Base-by-base conservation (phyloP, 2,329 filamentous ascomycete species). In the Hypoxylon sp. region DNA sequence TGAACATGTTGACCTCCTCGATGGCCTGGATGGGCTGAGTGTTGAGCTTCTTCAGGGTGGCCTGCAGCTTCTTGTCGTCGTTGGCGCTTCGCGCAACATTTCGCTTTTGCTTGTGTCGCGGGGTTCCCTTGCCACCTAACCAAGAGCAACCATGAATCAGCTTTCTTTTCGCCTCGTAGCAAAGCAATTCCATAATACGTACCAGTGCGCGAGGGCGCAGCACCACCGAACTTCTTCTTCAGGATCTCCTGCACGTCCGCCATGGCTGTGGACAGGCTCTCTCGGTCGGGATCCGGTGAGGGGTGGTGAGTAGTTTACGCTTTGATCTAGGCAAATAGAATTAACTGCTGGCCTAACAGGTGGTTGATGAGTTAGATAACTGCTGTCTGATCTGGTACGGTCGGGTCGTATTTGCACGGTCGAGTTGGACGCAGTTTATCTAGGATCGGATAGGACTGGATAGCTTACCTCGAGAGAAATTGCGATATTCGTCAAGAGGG, bases 1-100 rank as follows among this genome's bases (percentile, higher is more conserved):
- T 99, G 89, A 99, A 99, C 95, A 99, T 99, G 89, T 99, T 99
- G 79, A 99, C 95, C 85, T 99, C 95, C 88, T 99, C 95, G 73
- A 99, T 99, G 69, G 91, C 92, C 84, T 96, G 93, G 81, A 99
- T 98, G 74, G 95, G 95, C 87, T 99, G 95, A 59, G 96, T 94
- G 82, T 98, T 98, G 79, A 99, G 88, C 90, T 99, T 99, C 91
- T 99, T 99, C 69, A 99, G 86, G 64, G 92, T 83, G 63, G 89
- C 87, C 84, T 99, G 95, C 67, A 99, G 91, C 88, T 99, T 99
- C 91, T 97, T 98, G 89, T 99, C 95, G 78, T 99, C 95, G 79
- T 91, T 92, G 77, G 90, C 92, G 69, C 90, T 90, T 79, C 88
- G 91, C 79, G 92, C 92, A 81, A 96, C 91, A 69, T 94, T 91